phyloP scores from a whole-genome alignment of 768 basidiomycete genomes.

The Cantharellus cinnabarinus region DNA sequence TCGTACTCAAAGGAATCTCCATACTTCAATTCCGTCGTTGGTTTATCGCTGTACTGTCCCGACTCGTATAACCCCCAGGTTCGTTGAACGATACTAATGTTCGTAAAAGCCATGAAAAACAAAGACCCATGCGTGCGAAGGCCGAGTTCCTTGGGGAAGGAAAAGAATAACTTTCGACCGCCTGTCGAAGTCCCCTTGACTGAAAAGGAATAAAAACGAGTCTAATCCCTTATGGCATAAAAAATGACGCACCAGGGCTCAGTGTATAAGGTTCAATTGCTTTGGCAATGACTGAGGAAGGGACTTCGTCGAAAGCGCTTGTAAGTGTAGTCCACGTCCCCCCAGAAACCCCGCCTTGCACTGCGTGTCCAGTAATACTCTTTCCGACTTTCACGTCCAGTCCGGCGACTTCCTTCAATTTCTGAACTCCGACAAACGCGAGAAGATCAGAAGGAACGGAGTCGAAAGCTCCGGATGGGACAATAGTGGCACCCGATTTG shows the following conservation, averaged over 20 bases:
- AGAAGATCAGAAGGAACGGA: slow-evolving; percentile 57
- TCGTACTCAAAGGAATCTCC: slow-evolving; percentile 58
- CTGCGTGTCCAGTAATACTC: slow-evolving; percentile 33
- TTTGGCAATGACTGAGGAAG: slow-evolving; percentile 15
- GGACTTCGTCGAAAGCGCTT: slow-evolving; percentile 16
- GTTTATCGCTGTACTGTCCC: slow-evolving; percentile 8
- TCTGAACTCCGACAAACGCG: slow-evolving; percentile 46
- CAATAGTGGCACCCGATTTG: slow-evolving; percentile 49
- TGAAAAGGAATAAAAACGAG: slow-evolving; percentile 10
- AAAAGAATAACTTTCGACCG: slow-evolving; percentile 16
- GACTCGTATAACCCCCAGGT: slow-evolving; percentile 23
- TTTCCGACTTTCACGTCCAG: slow-evolving; percentile 19
- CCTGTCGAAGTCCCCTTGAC: slow-evolving; percentile 18
- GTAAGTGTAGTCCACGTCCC: slow-evolving; percentile 32
- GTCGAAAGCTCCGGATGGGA: slow-evolving; percentile 62
- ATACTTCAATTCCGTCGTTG: slow-evolving; percentile 22
- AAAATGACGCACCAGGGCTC: slow-evolving; percentile 21
- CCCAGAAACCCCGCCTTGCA: slow-evolving; percentile 35
- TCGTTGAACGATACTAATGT: slow-evolving; percentile 33
- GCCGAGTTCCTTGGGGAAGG: slow-evolving; percentile 16
- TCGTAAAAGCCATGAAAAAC: slow-evolving; percentile 26
- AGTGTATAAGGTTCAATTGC: slow-evolving; percentile 21
- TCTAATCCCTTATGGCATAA: background rate
- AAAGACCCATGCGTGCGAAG: slow-evolving; percentile 19
- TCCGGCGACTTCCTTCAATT: slow-evolving; percentile 29